Conservation (phyloP, 306 rosid genomes). For the Acacia melanoxylon region DNA sequence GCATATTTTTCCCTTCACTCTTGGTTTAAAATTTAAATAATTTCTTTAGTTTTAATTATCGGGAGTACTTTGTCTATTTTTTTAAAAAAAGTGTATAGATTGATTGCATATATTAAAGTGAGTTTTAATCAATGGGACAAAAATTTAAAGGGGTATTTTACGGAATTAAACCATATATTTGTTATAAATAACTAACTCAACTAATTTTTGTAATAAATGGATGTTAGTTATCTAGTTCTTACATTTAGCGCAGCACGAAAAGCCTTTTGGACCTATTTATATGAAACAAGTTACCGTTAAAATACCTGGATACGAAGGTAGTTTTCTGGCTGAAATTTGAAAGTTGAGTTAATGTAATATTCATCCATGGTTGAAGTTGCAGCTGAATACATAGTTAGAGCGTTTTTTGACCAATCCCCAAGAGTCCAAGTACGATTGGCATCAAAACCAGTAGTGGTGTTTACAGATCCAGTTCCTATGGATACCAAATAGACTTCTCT, state of each 20-base stretch:
- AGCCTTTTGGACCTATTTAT: not conserved
- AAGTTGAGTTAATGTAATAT: not conserved
- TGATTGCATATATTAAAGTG: too few relatives aligned
- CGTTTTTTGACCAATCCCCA: constrained; percentile 13
- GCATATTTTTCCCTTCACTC: too few relatives aligned
- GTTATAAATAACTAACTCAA: too few relatives aligned
- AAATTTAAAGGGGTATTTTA: too few relatives aligned
- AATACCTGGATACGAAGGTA: not conserved
- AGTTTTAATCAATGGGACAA: too few relatives aligned
- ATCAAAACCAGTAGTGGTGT: constrained; percentile 16
- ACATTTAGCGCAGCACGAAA: too few relatives aligned
- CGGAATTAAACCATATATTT: too few relatives aligned
- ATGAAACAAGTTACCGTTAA: not conserved
- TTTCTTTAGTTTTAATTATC: too few relatives aligned
- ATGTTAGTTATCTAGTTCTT: not conserved
- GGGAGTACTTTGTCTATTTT: too few relatives aligned
- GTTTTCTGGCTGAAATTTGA: not conserved
- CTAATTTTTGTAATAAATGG: too few relatives aligned
- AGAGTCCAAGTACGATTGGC: constrained; percentile 46
- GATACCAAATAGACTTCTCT: constrained; percentile 42
- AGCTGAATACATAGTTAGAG: constrained; percentile 23
- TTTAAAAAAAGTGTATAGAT: too few relatives aligned
- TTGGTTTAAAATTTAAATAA: too few relatives aligned
- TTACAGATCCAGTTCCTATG: constrained; percentile 52
- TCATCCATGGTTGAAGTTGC: constrained; percentile 13